phyloP scores from a whole-genome alignment of 768 basidiomycete species.

The Termitomyces sp. region DNA sequence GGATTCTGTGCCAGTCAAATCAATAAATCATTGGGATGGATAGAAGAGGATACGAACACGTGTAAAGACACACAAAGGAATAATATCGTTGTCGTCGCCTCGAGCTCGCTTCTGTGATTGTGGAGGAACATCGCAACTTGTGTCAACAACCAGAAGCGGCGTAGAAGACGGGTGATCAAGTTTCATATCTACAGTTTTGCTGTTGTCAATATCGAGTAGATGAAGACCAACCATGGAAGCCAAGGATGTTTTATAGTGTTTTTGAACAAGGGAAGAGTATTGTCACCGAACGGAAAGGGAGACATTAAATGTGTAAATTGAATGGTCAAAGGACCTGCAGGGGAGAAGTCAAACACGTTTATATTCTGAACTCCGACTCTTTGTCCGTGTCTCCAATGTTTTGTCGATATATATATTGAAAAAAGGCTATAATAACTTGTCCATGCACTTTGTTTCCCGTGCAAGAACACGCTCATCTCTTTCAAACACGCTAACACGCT shows the following conservation, averaged over 20 bases:
- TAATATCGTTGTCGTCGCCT: background rate
- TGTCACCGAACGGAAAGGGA: background rate
- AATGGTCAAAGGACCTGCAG: background rate
- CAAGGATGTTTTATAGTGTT: background rate
- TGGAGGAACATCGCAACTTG: background rate
- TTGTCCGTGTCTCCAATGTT: background rate
- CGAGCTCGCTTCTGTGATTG: background rate
- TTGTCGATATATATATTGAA: background rate
- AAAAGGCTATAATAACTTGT: background rate
- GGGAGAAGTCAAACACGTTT: background rate
- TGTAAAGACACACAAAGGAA: background rate
- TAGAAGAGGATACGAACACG: too few species aligned
- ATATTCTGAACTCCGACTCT: background rate
- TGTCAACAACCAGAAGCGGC: background rate
- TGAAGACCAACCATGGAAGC: background rate
- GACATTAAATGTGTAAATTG: background rate
- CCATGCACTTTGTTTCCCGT: background rate
- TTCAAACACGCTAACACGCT: background rate
- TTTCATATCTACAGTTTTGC: background rate
- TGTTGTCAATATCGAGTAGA: background rate
- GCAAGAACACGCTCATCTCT: background rate
- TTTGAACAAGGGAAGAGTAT: background rate
- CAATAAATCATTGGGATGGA: too few species aligned
- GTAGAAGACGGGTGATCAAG: background rate
- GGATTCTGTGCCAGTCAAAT: too few species aligned